Conservation (phyloP, 768 basidiomycete genomes). For the Boletus fagicola region DNA sequence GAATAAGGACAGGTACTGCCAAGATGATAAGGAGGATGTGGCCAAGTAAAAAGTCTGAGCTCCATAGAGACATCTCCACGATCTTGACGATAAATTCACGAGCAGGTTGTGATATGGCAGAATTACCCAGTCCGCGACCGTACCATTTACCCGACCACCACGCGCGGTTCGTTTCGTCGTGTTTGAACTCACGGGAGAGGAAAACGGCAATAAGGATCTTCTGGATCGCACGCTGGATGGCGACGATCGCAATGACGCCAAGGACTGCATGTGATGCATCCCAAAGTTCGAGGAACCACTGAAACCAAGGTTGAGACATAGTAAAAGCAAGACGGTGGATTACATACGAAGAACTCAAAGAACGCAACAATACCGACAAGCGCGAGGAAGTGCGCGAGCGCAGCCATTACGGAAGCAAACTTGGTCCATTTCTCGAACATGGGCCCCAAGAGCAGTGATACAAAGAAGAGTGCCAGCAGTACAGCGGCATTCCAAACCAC, state of each 20-base stretch:
- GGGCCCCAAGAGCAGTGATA: conserved; percentile 91
- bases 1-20: conserved; percentile 80
- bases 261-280: conserved; percentile 95
- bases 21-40: conserved; percentile 86
- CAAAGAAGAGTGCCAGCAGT: conserved; percentile 80
- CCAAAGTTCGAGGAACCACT: conserved; percentile 98
- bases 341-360: conserved; percentile 93
- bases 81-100: conserved; percentile 98
- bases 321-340: conserved; percentile 30
- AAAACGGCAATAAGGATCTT: conserved; percentile 94
- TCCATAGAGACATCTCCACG: conserved; percentile 96
- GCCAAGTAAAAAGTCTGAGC: conserved; percentile 87
- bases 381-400: conserved; percentile 77
- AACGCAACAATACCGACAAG: conserved; percentile 83
- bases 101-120: conserved; percentile 91
- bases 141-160: conserved; percentile 99
- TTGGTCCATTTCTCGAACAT: conserved; percentile 81
- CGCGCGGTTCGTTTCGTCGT: conserved; percentile 96
- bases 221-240: conserved; percentile 88
- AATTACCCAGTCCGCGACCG: conserved; percentile 86
- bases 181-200: conserved; percentile 96
- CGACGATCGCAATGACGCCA: conserved; percentile 84
- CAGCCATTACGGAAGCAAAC: conserved; percentile 93
- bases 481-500: conserved; percentile 94
- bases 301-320: conserved; percentile 15